Evolutionary conservation across 257 asterid species (phyloP), one percentile per base, ranked within the genome.

Genomic region (Oldenlandia corymbosa): DNA sequence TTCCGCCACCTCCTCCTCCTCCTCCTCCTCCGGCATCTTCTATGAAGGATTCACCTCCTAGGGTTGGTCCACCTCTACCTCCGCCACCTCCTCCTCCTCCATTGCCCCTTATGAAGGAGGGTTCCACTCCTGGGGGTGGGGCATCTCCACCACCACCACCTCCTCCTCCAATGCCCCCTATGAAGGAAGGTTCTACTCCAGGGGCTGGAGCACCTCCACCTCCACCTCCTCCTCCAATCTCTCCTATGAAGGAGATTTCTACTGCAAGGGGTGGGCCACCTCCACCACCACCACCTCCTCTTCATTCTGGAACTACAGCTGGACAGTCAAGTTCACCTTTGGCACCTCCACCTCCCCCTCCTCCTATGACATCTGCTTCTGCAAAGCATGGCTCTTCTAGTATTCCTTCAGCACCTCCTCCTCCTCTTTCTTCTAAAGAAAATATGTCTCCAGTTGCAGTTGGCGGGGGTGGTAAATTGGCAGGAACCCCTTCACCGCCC

Each of bases 351-450:
- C 85, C 90, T 2, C 81, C 71, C 13, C 78, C 82, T 6, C 78
- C 80, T 56, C 83, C 81, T 59, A 51, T 51, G 52, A 54, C 48
- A 58, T 17, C 58, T 60, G 65, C 41, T 26, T 16, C 24, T 16
- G 41, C 39, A 31, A 48, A 59, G 63, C 42, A 31, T 51, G 50
- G 75, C 34, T 62, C 71, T 42, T 34, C 65, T 61, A 61, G 23
- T 30, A 78, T 71, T 66, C 91, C 92, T 70, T 80, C 83, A 4
- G 83, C 88, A 11, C 95, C 97, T 50, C 84, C 96, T 34, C 90
- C 93, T 64, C 91, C 87, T 58, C 1, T 53, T 48, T 74, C 72
- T 69, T 62, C 74, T 61, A 77, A 67, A 62, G 80, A 45, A 12
- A 75, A 61, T 69, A 68, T 65, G 48, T 7, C 50, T 36, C 67